Evolutionary conservation across 805 yeast genomes (phyloP).

Genomic region (Candida namnaoensis): DNA sequence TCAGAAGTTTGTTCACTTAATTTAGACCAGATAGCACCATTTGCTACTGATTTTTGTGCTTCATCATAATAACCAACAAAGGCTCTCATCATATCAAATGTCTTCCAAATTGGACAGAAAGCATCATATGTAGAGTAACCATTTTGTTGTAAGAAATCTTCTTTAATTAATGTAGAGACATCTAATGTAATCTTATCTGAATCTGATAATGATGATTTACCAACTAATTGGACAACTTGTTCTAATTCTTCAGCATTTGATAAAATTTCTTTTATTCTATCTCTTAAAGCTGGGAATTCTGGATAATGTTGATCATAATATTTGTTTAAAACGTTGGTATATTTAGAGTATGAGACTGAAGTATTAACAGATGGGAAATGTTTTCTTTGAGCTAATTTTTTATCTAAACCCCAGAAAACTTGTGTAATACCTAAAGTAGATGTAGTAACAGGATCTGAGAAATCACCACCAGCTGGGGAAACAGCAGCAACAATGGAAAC

Average conservation of each 20-base stretch:
- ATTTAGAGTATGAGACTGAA: constrained; percentile 92
- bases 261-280: constrained; percentile 86
- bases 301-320: constrained; percentile 83
- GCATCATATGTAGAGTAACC: constrained; percentile 98
- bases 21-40: constrained; percentile 93
- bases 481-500: constrained; percentile 99
- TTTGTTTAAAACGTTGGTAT: constrained; percentile 77
- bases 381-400: constrained; percentile 98
- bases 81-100: constrained; percentile 95
- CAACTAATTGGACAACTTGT: constrained; percentile 98
- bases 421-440: constrained; percentile 99
- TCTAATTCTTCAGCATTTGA: constrained; percentile 97
- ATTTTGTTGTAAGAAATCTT: constrained; percentile 97
- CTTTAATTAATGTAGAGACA: constrained; percentile 85
- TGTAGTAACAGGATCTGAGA: constrained; percentile 99
- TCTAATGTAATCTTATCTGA: constrained; percentile 95
- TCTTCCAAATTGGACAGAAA: constrained; percentile 99
- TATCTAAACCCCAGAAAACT: constrained; percentile 99
- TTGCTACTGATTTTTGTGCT: constrained; percentile 93
- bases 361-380: constrained; percentile 99
- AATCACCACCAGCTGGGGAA: constrained; percentile 99
- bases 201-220: constrained; percentile 96
- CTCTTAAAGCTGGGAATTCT: constrained; percentile 85
- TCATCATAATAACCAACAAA: constrained; percentile 89
- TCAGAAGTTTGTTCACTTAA: constrained; percentile 83